A percentile compares a stretch with the other conserved stretches of the same genome.
These are phyloP conservation scores for Earliella scabrosa DNA, from an alignment of 1,284 basidiomycete genomes.

Conservation along the genomic window DNA sequence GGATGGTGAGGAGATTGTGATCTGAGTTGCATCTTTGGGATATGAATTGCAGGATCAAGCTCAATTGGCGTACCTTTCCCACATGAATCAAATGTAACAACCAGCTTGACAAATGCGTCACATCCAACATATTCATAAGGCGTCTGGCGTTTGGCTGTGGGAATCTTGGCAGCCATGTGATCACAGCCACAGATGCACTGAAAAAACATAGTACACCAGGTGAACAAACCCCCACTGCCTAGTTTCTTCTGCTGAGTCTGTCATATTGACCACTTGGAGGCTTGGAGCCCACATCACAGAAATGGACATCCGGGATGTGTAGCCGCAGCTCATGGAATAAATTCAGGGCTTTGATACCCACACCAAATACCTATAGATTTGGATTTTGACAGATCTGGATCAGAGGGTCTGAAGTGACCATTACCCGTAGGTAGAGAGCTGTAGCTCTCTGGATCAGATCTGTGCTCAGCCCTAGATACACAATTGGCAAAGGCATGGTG, in stretches of 20 bases:
- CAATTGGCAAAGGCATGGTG: no score
- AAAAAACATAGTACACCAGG: not conserved
- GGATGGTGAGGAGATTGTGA: not conserved
- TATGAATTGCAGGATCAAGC: not conserved
- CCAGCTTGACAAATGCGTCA: not conserved
- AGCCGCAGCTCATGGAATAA: not conserved
- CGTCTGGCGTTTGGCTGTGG: not conserved
- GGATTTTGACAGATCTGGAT: no score
- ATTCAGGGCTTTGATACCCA: not conserved
- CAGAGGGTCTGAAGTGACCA: no score
- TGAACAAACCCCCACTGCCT: not conserved
- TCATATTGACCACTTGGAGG: not conserved
- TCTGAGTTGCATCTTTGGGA: not conserved
- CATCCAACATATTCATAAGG: not conserved
- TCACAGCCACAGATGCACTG: not conserved
- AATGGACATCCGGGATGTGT: not conserved
- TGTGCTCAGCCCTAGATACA: no score
- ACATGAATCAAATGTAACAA: not conserved
- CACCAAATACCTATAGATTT: no score
- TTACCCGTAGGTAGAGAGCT: no score
- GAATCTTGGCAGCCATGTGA: not conserved
- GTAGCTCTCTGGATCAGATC: no score
- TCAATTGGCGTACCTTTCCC: not conserved
- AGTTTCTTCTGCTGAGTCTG: not conserved
- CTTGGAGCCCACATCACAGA: no score